Percentiles rank a stretch among this genome's conserved stretches.
phyloP scores from a whole-genome alignment of 106 monocot species.

The Amphibolis antarctica region DNA sequence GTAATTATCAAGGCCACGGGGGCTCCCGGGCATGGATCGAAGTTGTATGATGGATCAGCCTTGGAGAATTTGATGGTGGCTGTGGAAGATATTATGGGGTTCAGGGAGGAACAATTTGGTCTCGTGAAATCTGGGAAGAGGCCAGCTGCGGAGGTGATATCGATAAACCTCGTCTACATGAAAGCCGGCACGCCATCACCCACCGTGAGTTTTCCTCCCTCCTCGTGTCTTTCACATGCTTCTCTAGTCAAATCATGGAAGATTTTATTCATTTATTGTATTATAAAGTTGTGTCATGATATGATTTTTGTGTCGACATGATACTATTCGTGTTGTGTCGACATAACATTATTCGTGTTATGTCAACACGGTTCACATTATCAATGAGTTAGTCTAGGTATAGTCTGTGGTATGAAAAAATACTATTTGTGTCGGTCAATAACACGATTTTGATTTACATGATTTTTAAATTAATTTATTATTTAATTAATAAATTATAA shows the following conservation, averaged over 20 bases:
- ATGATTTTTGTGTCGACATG: too few species aligned
- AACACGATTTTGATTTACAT: too few species aligned
- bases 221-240: background rate
- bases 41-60: conserved; percentile 56
- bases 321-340: too few species aligned
- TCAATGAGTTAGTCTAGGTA: too few species aligned
- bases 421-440: too few species aligned
- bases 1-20: conserved; percentile 62
- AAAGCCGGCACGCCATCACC: conserved; percentile 61
- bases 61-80: conserved; percentile 80
- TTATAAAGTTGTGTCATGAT: background rate
- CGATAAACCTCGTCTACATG: conserved; percentile 63
- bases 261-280: background rate
- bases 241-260: too few species aligned
- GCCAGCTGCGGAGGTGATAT: conserved; percentile 62
- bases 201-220: conserved; percentile 26
- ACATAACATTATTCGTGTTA: too few species aligned
- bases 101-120: conserved; percentile 68
- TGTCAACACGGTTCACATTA: too few species aligned
- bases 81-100: conserved; percentile 40
- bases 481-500: too few species aligned
- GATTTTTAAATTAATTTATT: too few species aligned
- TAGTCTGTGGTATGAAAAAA: too few species aligned
- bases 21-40: conserved; percentile 63
- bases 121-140: conserved; percentile 53